Percentiles rank a stretch among this genome's conserved stretches.
Conservation (phyloP, 257 asterid genomes). For the Nicotiana noctiflora region DNA sequence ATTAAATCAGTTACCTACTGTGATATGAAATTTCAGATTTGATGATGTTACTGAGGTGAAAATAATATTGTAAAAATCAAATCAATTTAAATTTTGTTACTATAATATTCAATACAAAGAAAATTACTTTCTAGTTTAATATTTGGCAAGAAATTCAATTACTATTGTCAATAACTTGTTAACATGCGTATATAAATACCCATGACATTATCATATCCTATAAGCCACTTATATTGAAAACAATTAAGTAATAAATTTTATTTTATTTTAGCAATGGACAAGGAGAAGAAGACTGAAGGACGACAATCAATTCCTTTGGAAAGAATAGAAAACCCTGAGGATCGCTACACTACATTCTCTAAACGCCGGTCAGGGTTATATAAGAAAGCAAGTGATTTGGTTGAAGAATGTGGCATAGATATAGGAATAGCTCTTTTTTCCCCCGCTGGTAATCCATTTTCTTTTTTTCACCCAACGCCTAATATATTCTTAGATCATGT, state of each 20-base stretch:
- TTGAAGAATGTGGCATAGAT: constrained; percentile 21
- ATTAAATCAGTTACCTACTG: neutral
- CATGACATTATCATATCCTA: too few relatives aligned
- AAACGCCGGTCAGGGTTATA: neutral
- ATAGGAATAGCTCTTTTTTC: constrained; percentile 26
- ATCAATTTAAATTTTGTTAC: too few relatives aligned
- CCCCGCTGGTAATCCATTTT: constrained; percentile 29
- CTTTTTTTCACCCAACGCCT: constrained; percentile 21
- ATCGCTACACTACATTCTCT: neutral
- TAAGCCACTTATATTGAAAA: too few relatives aligned
- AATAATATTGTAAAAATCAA: too few relatives aligned
- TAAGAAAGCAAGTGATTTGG: constrained; percentile 26
- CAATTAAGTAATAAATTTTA: too few relatives aligned
- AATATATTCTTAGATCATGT: neutral
- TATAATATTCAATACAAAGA: too few relatives aligned
- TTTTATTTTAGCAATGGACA: neutral
- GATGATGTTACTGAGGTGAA: too few relatives aligned
- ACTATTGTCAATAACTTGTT: too few relatives aligned
- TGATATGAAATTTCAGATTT: too few relatives aligned
- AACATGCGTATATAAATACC: too few relatives aligned
- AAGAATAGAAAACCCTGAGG: constrained; percentile 12
- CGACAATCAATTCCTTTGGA: constrained; percentile 25
- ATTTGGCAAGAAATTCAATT: too few relatives aligned
- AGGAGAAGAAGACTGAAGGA: constrained; percentile 20
- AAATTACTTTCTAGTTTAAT: too few relatives aligned